These are phyloP conservation scores for Nyctanthes arbortristis DNA, from an alignment of 257 asterid species.

Conservation along the genomic window DNA sequence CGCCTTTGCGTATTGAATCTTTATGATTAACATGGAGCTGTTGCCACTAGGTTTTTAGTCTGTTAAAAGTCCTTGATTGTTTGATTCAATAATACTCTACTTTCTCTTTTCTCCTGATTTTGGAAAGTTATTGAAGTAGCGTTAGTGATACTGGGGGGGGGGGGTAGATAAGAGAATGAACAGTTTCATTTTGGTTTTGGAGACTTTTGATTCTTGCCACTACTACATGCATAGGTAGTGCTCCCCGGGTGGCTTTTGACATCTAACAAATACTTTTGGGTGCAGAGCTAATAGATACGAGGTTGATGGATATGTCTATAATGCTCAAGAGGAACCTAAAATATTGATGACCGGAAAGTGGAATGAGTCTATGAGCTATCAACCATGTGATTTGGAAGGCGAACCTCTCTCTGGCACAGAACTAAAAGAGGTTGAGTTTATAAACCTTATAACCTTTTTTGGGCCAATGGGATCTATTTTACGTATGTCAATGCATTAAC, in stretches of 20 bases:
- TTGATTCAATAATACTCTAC: neutral
- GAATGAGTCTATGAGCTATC: constrained; percentile 57
- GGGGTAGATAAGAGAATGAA: neutral
- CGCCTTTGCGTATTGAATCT: neutral
- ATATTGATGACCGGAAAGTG: constrained; percentile 68
- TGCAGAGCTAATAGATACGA: constrained; percentile 66
- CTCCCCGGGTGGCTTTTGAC: constrained; percentile 1
- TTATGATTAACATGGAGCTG: neutral
- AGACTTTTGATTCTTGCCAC: neutral
- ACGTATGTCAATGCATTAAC: neutral
- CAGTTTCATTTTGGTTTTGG: neutral
- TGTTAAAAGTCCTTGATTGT: neutral
- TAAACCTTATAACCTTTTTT: neutral
- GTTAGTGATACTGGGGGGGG: neutral
- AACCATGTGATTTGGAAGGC: constrained; percentile 67
- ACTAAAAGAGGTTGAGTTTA: constrained; percentile 53
- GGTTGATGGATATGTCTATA: constrained; percentile 67
- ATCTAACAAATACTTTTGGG: neutral
- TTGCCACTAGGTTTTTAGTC: neutral
- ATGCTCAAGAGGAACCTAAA: constrained; percentile 62
- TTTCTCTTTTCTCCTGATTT: neutral
- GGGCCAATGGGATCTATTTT: too few relatives aligned
- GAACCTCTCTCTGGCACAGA: constrained; percentile 56
- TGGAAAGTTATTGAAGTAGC: neutral
- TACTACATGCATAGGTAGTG: neutral